Evolutionary conservation across 768 basidiomycete species (phyloP), one percentile per base, ranked within the genome.

Genomic region (Erythrobasidium yunnanense): DNA sequence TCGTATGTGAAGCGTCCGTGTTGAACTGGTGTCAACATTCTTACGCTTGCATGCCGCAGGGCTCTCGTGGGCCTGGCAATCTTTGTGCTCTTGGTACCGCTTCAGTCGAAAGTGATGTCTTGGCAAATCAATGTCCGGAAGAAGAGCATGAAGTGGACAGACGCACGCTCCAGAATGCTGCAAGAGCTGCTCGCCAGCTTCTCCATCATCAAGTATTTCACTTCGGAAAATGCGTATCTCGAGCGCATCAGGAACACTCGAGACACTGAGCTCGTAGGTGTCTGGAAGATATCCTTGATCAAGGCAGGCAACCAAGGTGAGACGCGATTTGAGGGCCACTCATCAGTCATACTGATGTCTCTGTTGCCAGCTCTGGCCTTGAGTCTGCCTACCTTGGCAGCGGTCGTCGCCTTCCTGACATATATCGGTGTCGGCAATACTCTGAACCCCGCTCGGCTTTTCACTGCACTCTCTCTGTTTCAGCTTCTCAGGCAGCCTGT

Each of bases 161-260:
- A 97, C 73, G 87, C 87, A 73, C 83, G 92, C 11, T 87, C 87
- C 17, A 90, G 88, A 72, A 77, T 90, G 2, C 80, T 95, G 11
- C 90, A 92, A 74, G 92, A 97, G 74, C 80, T 96, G 1, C 77
- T 95, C 0, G 84, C 85, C 13, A 87, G 88, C 0, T 91, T 95
- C 83, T 86, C 88, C 69, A 82, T 93, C 68, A 87, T 95, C 80
- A 95, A 95, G 75, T 85, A 85, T 74, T 92, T 92, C 63, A 69
- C 71, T 3, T 74, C 69, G 70, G 73, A 74, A 53, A 22, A 54
- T 2, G 88, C 91, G 0, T 92, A 89, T 75, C 79, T 93, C 20
- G 78, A 83, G 18, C 83, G 85, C 42, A 81, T 95, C 30, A 80
- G 81, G 27, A 81, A 81, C 46, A 87, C 86, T 71, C 80, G 92